phyloP scores from a whole-genome alignment of 495 filamentous ascomycete species.

The Staphylotrichum longicolle region DNA sequence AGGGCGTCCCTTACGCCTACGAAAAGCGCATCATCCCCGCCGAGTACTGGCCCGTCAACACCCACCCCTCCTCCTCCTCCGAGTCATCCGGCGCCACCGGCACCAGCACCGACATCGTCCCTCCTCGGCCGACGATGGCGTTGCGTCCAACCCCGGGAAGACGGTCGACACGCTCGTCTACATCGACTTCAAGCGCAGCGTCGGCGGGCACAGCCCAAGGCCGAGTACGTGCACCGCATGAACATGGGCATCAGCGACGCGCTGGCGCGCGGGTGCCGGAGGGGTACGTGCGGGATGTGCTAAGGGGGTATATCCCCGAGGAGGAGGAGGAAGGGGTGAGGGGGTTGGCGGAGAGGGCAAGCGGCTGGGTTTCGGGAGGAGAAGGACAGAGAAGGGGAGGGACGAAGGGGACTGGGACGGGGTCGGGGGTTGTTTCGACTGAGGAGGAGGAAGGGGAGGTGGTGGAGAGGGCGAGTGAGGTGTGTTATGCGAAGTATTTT shows the following conservation, averaged over 20 bases:
- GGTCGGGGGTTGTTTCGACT: neutral
- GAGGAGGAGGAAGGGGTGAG: slow-evolving; percentile 14
- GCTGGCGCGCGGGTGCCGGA: slow-evolving; percentile 30
- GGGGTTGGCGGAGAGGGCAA: slow-evolving; percentile 16
- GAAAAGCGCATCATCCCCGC: slow-evolving; percentile 33
- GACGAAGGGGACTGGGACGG: neutral
- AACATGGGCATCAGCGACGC: slow-evolving; percentile 41
- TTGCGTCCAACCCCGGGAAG: no score
- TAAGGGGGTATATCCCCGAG: slow-evolving; percentile 29
- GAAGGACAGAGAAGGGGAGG: no score
- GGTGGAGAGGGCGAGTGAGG: slow-evolving; percentile 5
- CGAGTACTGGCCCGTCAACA: slow-evolving; percentile 17
- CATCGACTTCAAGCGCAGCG: slow-evolving; percentile 32
- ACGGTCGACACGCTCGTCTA: slow-evolving; percentile 36
- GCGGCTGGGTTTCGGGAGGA: slow-evolving; percentile 2
- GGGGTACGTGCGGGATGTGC: slow-evolving; percentile 32
- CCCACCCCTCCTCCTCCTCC: no score
- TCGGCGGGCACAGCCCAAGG: slow-evolving; percentile 23
- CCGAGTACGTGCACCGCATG: slow-evolving; percentile 43
- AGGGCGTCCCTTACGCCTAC: slow-evolving; percentile 41
- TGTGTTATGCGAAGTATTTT: slow-evolving; percentile 2
- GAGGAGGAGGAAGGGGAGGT: slow-evolving; percentile 8
- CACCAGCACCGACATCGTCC: neutral
- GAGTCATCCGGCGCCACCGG: no score
- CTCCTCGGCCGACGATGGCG: neutral